phyloP scores from a whole-genome alignment of 2,329 filamentous ascomycete genomes.

The Chrysosphaeria jannelii region DNA sequence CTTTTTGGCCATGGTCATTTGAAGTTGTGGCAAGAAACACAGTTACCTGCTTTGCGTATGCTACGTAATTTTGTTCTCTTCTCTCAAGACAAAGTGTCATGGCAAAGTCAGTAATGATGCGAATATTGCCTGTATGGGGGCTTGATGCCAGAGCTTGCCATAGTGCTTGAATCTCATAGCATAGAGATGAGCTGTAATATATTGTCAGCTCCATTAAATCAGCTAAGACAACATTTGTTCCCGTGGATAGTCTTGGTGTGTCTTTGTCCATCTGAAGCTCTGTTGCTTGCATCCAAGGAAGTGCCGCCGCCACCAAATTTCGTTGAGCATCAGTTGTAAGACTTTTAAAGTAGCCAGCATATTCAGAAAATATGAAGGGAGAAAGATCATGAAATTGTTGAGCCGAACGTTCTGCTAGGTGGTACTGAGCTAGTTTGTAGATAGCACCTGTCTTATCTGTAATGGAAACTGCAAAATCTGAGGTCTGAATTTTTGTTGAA shows the following conservation, averaged over 20 bases:
- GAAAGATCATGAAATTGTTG: constrained; percentile 71
- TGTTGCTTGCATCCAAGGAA: constrained; percentile 89
- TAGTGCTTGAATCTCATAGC: constrained; percentile 89
- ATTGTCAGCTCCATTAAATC: constrained; percentile 94
- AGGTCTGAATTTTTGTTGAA: constrained; percentile 71
- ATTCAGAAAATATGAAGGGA: constrained; percentile 87
- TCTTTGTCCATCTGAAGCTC: constrained; percentile 76
- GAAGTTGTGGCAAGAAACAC: constrained; percentile 72
- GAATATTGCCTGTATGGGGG: constrained; percentile 76
- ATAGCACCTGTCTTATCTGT: constrained; percentile 96
- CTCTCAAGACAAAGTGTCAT: constrained; percentile 80
- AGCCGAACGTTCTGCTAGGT: constrained; percentile 72
- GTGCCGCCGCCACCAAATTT: constrained; percentile 76
- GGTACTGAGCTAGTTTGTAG: constrained; percentile 90
- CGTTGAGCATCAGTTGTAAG: constrained; percentile 57
- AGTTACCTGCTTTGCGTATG: constrained; percentile 92
- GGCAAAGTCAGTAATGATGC: constrained; percentile 83
- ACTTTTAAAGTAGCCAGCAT: constrained; percentile 75
- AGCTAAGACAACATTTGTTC: constrained; percentile 74
- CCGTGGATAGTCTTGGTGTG: too few relatives aligned
- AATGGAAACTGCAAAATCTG: constrained; percentile 96
- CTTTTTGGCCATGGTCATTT: constrained; percentile 49
- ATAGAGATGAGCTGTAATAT: constrained; percentile 57
- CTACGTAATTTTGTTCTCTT: constrained; percentile 90
- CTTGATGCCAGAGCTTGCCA: constrained; percentile 93